Conservation (phyloP, 2,329 filamentous ascomycete genomes). For the Coleophoma cylindrospora region DNA sequence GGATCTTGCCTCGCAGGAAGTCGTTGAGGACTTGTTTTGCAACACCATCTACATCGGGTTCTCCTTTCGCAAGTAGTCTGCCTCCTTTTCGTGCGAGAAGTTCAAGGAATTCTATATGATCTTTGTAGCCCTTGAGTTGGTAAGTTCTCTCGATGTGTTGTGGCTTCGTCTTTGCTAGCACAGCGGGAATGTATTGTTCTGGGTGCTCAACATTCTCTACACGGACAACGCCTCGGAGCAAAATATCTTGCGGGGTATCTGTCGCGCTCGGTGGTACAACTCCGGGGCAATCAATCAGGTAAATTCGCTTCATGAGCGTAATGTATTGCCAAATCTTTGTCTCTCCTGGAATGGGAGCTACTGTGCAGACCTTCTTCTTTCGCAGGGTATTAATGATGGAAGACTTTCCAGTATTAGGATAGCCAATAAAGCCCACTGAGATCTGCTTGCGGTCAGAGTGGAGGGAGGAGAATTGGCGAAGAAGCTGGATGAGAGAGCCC, state of each 20-base stretch:
- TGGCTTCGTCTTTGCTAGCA: conserved; percentile 74
- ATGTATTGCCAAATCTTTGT: conserved; percentile 99
- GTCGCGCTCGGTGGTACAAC: conserved; percentile 85
- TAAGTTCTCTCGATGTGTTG: conserved; percentile 93
- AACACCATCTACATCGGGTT: conserved; percentile 89
- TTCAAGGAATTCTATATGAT: conserved; percentile 80
- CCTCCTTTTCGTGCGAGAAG: conserved; percentile 82
- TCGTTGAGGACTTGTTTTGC: conserved; percentile 97
- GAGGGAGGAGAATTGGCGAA: conserved; percentile 87
- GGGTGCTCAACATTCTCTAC: conserved; percentile 96
- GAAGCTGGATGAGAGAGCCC: conserved; percentile 84
- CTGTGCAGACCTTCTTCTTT: conserved; percentile 89
- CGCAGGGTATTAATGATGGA: conserved; percentile 95
- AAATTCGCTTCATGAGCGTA: conserved; percentile 89
- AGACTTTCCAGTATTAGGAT: conserved; percentile 93
- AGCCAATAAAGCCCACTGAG: conserved; percentile 70
- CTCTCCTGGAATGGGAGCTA: conserved; percentile 92
- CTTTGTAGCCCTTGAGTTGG: conserved; percentile 73
- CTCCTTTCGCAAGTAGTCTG: conserved; percentile 82
- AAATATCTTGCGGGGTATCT: conserved; percentile 81
- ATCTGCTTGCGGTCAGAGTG: conserved; percentile 93
- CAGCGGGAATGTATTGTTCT: conserved; percentile 87
- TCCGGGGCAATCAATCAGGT: conserved; percentile 94
- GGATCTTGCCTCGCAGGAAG: conserved; percentile 90
- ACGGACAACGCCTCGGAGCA: conserved; percentile 85